Evolutionary conservation across 2,329 filamentous ascomycete species (phyloP).

Genomic region (Balansia obtecta): DNA sequence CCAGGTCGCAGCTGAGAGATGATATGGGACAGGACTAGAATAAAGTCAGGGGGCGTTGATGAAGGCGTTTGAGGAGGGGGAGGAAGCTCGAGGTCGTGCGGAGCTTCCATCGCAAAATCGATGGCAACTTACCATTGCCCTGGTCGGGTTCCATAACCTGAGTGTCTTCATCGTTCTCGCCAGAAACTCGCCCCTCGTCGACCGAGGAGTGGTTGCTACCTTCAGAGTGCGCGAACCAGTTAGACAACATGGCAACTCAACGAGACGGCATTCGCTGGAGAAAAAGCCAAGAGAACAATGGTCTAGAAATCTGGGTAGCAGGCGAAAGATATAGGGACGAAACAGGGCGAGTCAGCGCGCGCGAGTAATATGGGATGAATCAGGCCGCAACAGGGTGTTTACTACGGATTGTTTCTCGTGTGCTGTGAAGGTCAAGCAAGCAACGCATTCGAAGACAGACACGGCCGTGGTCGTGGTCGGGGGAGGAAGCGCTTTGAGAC

Average conservation of each 20-base stretch:
- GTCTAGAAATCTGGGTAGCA: neutral
- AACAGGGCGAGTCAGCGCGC: neutral
- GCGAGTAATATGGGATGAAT: too few species aligned
- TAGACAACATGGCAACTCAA: conserved; percentile 26
- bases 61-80: neutral
- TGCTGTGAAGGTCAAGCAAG: neutral
- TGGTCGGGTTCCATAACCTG: conserved; percentile 81
- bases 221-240: conserved; percentile 27
- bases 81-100: neutral
- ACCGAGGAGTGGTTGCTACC: conserved; percentile 41
- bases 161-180: conserved; percentile 53
- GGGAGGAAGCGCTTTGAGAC: neutral
- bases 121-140: conserved; percentile 63
- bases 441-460: neutral
- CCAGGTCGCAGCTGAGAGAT: conserved; percentile 94
- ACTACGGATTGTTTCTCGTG: too few species aligned
- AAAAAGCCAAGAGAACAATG: neutral
- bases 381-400: too few species aligned
- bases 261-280: conserved; percentile 8
- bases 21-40: conserved; percentile 80
- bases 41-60: neutral
- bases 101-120: neutral
- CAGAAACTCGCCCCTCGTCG: conserved; percentile 35
- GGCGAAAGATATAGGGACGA: neutral
- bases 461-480: neutral